Percentiles rank a stretch among this genome's conserved stretches.
Evolutionary conservation across 2,329 filamentous ascomycete species (phyloP).

Genomic region (Botrytis pseudocinerea): DNA sequence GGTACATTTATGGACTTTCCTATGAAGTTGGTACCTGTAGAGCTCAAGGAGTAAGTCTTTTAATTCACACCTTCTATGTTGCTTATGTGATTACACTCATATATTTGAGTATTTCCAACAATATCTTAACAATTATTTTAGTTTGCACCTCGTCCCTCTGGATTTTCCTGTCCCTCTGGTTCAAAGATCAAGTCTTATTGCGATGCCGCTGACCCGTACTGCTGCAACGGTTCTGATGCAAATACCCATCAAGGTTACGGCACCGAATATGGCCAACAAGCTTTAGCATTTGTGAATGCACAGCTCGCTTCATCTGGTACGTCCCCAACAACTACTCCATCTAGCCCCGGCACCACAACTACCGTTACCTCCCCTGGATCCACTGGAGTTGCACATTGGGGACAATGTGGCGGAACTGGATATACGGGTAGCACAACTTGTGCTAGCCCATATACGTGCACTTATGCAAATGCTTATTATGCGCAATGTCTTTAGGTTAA

Average conservation of each 20-base stretch:
- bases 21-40: constrained; percentile 63
- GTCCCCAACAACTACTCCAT: constrained; percentile 18
- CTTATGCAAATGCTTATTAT: constrained; percentile 27
- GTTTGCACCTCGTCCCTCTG: constrained; percentile 57
- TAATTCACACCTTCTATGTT: background rate
- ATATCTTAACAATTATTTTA: constrained; percentile 34
- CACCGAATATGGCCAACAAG: constrained; percentile 55
- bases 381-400: constrained; percentile 12
- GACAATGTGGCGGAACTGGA: constrained; percentile 28
- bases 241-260: constrained; percentile 60
- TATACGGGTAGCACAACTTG: constrained; percentile 29
- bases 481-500: constrained; percentile 30
- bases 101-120: background rate
- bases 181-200: constrained; percentile 61
- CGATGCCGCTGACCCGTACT: constrained; percentile 60
- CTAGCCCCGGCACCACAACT: constrained; percentile 13
- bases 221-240: constrained; percentile 58
- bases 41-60: constrained; percentile 57
- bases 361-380: constrained; percentile 1
- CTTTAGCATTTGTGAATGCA: constrained; percentile 57
- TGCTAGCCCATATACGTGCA: constrained; percentile 26
- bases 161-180: constrained; percentile 55
- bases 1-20: constrained; percentile 54
- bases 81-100: background rate
- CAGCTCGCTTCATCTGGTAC: constrained; percentile 43